Evolutionary conservation across 1,284 basidiomycete genomes (phyloP).

Genomic region (Ustilago xerochloae): DNA sequence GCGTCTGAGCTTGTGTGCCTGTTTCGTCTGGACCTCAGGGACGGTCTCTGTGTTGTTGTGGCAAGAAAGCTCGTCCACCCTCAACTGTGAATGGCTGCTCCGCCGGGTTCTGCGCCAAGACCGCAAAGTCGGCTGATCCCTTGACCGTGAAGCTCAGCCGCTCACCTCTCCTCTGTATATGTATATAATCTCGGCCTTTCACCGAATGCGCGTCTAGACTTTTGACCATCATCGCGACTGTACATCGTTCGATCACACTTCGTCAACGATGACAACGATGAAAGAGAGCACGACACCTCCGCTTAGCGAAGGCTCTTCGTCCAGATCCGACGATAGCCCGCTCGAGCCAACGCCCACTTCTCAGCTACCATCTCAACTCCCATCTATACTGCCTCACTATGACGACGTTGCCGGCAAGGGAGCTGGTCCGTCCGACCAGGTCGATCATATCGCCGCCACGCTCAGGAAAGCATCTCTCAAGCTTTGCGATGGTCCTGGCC

Average conservation of each 20-base stretch:
- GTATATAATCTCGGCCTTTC: too few relatives aligned
- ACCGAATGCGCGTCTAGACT: too few relatives aligned
- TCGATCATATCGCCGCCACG: slow-evolving; percentile 18
- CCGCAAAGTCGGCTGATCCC: not conserved
- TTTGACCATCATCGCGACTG: too few relatives aligned
- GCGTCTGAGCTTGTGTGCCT: too few relatives aligned
- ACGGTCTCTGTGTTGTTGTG: too few relatives aligned
- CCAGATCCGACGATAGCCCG: slow-evolving; percentile 14
- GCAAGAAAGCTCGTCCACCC: too few relatives aligned
- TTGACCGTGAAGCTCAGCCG: not conserved
- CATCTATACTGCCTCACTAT: slow-evolving; percentile 33
- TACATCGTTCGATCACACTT: not conserved
- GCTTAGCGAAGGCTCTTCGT: slow-evolving; percentile 22
- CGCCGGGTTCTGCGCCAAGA: not conserved
- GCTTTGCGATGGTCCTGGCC: slow-evolving; percentile 36
- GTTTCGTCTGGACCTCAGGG: too few relatives aligned
- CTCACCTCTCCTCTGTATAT: too few relatives aligned
- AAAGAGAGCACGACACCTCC: slow-evolving; percentile 17
- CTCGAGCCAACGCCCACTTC: not conserved
- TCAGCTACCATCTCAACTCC: too few relatives aligned
- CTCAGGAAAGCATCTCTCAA: slow-evolving; percentile 27
- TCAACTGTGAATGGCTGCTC: not conserved
- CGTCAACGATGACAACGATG: slow-evolving; percentile 11
- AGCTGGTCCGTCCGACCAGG: not conserved
- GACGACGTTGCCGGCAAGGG: slow-evolving; percentile 5